Percentiles rank a stretch among this genome's conserved stretches.
phyloP scores from a whole-genome alignment of 768 basidiomycete species.

The Rhizopogon salebrosus region DNA sequence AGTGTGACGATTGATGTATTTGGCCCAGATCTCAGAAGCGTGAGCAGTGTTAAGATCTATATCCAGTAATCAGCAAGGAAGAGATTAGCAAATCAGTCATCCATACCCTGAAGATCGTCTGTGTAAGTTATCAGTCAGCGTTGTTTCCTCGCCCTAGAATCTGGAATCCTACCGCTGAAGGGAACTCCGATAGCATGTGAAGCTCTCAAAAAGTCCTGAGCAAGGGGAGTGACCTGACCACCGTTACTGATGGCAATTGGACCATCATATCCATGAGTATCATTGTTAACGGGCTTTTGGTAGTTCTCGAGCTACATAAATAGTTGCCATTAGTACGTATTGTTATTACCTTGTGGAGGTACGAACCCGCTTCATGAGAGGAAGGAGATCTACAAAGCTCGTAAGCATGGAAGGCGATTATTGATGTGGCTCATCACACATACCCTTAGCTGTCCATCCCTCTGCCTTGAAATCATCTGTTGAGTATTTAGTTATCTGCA shows the following conservation, averaged over 20 bases:
- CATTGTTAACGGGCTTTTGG: conserved; percentile 65
- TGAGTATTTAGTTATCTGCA: background rate
- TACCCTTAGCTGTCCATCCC: conserved; percentile 64
- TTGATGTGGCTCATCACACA: conserved; percentile 4
- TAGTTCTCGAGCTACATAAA: conserved; percentile 64
- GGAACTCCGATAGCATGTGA: conserved; percentile 57
- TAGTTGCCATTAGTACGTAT: background rate
- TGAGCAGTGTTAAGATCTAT: conserved; percentile 54
- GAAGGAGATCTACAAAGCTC: conserved; percentile 48
- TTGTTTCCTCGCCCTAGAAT: background rate
- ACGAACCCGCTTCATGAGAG: conserved; percentile 63
- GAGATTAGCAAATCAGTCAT: background rate
- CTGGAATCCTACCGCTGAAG: conserved; percentile 47
- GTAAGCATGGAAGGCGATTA: background rate
- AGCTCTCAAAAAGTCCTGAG: conserved; percentile 66
- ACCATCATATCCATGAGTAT: conserved; percentile 65
- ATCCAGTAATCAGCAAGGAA: background rate
- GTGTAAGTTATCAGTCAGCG: background rate
- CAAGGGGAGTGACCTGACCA: conserved; percentile 55
- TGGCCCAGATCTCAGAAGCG: conserved; percentile 69
- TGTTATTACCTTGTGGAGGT: background rate
- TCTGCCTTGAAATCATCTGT: conserved; percentile 68
- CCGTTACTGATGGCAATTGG: conserved; percentile 74
- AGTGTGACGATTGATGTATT: conserved; percentile 72
- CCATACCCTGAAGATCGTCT: conserved; percentile 60